phyloP scores from a whole-genome alignment of 2,329 filamentous ascomycete species.

The Phyllosticta citribraziliensis region DNA sequence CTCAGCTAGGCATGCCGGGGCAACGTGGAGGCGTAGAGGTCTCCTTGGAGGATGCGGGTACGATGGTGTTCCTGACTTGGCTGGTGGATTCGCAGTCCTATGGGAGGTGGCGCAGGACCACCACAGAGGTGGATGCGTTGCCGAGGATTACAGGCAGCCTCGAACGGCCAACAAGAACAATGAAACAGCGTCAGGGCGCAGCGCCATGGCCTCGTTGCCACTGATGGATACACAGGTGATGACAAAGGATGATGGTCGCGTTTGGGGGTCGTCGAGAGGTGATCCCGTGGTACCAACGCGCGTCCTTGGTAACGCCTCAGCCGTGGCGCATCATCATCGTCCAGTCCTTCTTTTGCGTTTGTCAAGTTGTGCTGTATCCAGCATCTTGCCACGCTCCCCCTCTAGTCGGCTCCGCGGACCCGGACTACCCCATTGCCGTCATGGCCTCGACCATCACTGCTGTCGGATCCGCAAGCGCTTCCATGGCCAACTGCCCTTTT shows the following conservation, averaged over 20 bases:
- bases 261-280: background rate
- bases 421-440: constrained; percentile 7
- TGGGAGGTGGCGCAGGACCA: background rate
- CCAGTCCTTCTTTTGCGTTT: background rate
- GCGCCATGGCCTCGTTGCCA: background rate
- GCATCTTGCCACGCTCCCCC: background rate
- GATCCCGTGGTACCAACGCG: background rate
- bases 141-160: background rate
- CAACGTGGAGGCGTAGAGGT: background rate
- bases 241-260: background rate
- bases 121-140: background rate
- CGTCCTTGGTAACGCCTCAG: constrained; percentile 1
- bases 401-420: background rate
- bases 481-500: background rate
- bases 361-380: background rate
- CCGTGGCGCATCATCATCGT: constrained; percentile 9
- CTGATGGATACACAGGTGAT: background rate
- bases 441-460: background rate
- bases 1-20: background rate
- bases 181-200: background rate
- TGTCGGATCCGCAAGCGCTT: background rate
- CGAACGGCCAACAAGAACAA: background rate
- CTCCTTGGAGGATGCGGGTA: background rate
- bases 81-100: background rate
- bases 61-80: background rate